Evolutionary conservation across 495 filamentous ascomycete genomes (phyloP), one percentile per base, ranked within the genome.

Genomic region (Durotheca rogersii): DNA sequence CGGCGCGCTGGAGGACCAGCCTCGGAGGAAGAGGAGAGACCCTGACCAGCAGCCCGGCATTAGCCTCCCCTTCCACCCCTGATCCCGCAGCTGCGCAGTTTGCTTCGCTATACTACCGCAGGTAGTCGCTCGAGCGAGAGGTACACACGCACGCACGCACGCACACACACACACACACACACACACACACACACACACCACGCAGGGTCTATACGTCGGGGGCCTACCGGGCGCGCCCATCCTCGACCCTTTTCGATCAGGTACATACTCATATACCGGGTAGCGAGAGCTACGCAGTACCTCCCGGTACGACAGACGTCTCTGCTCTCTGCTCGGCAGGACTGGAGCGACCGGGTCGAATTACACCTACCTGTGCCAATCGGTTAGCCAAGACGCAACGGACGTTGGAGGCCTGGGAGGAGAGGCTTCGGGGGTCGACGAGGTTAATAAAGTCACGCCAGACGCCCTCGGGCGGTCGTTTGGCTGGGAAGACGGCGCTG

Each of bases 371-470:
- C 32, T 15, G 36, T 47, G 42, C 54, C 48, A 41, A 48, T 39
- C 42, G 48, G 53, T 44, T 53, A 21, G 43, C 18, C 40, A 40
- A 52, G 40, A 48, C n/a, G 16, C 27, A 14, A 47, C 42, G 43
- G 35, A 41, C 15, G 15, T 18, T 36, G 44, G 40, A 34, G 48
- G 41, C 18, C 39, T 29, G 31, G 38, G 9, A 41, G n/a, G 31
- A 20, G 38, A 35, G 44, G 27, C 27, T 46, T 36, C n/a, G n/a
- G 50, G 44, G 49, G 40, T 49, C 40, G 40, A 45, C 53, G 31
- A n/a, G n/a, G 51, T 58, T 59, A 59, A 43, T 53, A 53, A 41
- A 53, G 56, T 59, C 41, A 59, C 50, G 53, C 56, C 50, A 27
- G 37, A 27, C 29, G 44, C 40, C 40, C n/a, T 50, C n/a, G 23